Evolutionary conservation across 768 basidiomycete genomes (phyloP), one percentile per base, ranked within the genome.

Genomic region (Lactifluus rugatus): DNA sequence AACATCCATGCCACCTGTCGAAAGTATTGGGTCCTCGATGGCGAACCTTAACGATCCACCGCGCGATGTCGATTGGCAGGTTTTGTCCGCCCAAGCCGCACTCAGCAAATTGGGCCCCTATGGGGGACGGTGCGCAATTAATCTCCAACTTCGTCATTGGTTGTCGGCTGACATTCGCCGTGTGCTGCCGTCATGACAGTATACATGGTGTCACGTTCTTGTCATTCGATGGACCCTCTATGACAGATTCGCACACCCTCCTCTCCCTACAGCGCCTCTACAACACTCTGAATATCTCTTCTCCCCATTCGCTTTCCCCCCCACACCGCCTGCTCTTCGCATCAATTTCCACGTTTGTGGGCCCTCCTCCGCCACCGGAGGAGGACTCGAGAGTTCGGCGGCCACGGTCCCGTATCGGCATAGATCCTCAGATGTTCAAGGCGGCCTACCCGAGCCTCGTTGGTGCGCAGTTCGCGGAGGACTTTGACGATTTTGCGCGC

Each of bases 251-350:
- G 60, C 80, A 84, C 58, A 84, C 89, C 3, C 72, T 92, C 54
- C 78, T 91, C 32, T 80, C 89, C 6, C 75, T 95, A 34, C 88
- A 85, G 84, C 79, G 87, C 45, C 81, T 81, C 0, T 87, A 92
- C 70, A 81, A 81, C 57, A 77, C 83, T 0, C 75, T 89, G 32
- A 80, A 84, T 66, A 56, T 64, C 26, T 48, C 63, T 23, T 54
- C 63, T 5, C 58, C 65, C 14, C 41, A 61, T 21, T 61, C 67
- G 16, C 62, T 62, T 51, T 64, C 66, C 11, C 67, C 64, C 5
- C 58, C 66, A 1, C 61, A 66, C n/a, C 83, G 92, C 11, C 70
- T 93, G 58, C 75, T 93, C 58, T 83, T 87, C 70, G 85, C 91
- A 5, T 77, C 83, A 63, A 75, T 82, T n/a, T 76, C 74, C 42